Evolutionary conservation across 305 asterid genomes (phyloP).

Genomic region (Fraxinus floribunda): DNA sequence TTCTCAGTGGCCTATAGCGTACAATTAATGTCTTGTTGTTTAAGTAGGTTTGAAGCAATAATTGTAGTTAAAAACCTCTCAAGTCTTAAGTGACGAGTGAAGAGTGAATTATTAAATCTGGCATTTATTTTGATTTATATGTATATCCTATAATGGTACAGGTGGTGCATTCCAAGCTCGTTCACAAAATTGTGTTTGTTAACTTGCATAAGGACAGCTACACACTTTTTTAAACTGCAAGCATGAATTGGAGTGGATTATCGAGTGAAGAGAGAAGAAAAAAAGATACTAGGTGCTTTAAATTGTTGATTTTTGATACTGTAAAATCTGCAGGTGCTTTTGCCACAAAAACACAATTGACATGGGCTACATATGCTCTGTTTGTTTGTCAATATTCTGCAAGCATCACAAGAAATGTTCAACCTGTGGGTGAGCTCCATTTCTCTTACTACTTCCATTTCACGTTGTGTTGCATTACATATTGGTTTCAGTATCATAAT

Average conservation of each 20-base stretch:
- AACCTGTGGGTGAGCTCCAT: conserved; percentile 80
- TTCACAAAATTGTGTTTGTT: not conserved
- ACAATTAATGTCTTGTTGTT: not conserved
- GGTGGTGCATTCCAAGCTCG: not conserved
- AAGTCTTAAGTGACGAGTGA: not conserved
- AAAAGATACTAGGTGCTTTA: not conserved
- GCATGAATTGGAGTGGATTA: not conserved
- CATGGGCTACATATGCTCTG: conserved; percentile 92
- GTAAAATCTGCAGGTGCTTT: conserved; percentile 65
- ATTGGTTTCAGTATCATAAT: not conserved
- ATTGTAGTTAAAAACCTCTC: not conserved
- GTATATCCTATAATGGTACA: not conserved
- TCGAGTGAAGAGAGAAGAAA: not conserved
- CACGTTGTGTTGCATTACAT: not conserved
- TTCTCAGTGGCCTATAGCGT: not conserved
- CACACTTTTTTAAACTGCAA: not conserved
- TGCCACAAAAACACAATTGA: conserved; percentile 92
- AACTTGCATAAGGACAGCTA: not conserved
- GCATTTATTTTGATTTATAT: not conserved
- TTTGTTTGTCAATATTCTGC: conserved; percentile 92
- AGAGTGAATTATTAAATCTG: not conserved
- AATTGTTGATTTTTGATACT: not conserved
- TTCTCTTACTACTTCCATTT: not conserved
- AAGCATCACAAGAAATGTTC: conserved; percentile 87
- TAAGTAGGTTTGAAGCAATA: not conserved